Base-by-base conservation (phyloP, 2,329 filamentous ascomycete genomes). In the Verticillium dahliae region DNA sequence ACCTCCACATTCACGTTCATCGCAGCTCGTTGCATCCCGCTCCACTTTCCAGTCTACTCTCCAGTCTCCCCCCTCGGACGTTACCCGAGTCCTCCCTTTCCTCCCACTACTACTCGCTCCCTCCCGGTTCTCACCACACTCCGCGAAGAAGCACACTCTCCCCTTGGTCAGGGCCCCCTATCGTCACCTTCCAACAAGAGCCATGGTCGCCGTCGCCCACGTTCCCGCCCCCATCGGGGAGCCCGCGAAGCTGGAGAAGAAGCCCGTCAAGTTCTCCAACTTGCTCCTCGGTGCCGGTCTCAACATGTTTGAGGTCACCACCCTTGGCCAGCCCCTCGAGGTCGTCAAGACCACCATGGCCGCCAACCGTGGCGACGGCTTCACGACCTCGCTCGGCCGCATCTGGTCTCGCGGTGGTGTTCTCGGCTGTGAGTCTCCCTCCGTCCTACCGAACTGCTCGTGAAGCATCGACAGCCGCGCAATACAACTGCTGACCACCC, bases 321-420 rank as follows among this genome's bases (percentile, higher is more conserved):
- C 83, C 62, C 77, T 84, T 67, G 80, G 81, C 68, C 84, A 96
- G 86, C 95, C 95, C 69, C 85, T 99, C 77, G 95, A 99, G 85
- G 95, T 99, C 79, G 86, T 91, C 84, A 99, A 99, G 90, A 99
- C 95, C 73, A 98, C 95, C 78, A 98, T 99, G 92, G 95, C 95
- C 73, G 95, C 95, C 70, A 95, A 99, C 81, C 89, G 95, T 78
- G 85, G 86, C 72, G 94, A 98, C 77, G 88, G 87, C 78, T 95
- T 99, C 80, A 82, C 82, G 67, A 83, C 87, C 69, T 90, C 95
- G 74, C 87, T 98, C 75, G 79, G 81, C 73, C 88, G 92, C 76
- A 91, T 98, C 80, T 99, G 95, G 95, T 82, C 86, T 75, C 91
- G 95, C 80, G 95, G 95, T 79, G 95, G 95, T 81, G 82, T 90